These are phyloP conservation scores for Metschnikowia amazonensis DNA, from an alignment of 805 yeast species.

Conservation along the genomic window DNA sequence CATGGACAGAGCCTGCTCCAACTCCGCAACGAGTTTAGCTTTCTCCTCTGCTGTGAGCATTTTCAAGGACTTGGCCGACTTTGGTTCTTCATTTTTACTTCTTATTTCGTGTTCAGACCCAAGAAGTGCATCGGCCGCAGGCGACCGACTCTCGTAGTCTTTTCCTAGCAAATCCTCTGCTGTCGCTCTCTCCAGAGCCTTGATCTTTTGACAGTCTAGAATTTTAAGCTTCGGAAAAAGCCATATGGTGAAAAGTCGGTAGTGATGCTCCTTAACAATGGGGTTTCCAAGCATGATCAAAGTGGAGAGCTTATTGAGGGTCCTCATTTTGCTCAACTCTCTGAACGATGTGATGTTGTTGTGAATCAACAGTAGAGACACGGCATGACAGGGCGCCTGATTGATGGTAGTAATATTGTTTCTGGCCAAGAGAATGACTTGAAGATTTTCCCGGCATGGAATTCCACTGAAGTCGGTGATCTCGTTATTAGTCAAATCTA, in stretches of 20 bases:
- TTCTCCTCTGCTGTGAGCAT: constrained; percentile 56
- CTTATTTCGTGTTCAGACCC: neutral
- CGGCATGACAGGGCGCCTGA: constrained; percentile 28
- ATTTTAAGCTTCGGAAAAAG: constrained; percentile 58
- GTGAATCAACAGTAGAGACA: constrained; percentile 48
- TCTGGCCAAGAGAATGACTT: constrained; percentile 56
- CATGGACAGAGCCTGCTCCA: constrained; percentile 61
- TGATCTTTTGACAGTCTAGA: constrained; percentile 66
- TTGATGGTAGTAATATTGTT: constrained; percentile 51
- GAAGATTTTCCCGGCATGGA: constrained; percentile 41
- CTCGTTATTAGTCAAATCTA: constrained; percentile 77
- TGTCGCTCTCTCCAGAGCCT: constrained; percentile 45
- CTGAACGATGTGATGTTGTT: constrained; percentile 48
- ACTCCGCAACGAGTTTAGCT: constrained; percentile 45
- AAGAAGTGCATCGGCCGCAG: constrained; percentile 28
- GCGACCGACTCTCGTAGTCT: constrained; percentile 21
- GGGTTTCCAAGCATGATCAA: constrained; percentile 60
- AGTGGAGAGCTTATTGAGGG: constrained; percentile 18
- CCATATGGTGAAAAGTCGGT: constrained; percentile 59
- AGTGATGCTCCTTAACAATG: constrained; percentile 46
- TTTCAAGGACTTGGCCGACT: constrained; percentile 31
- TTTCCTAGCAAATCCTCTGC: constrained; percentile 44
- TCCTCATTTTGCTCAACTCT: constrained; percentile 26
- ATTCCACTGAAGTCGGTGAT: constrained; percentile 51
- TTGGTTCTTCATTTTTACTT: neutral